Percentiles rank a stretch among this genome's conserved stretches.
These are phyloP conservation scores for Scedosporium apiospermum DNA, from an alignment of 2,329 filamentous ascomycete genomes.

Conservation along the genomic window DNA sequence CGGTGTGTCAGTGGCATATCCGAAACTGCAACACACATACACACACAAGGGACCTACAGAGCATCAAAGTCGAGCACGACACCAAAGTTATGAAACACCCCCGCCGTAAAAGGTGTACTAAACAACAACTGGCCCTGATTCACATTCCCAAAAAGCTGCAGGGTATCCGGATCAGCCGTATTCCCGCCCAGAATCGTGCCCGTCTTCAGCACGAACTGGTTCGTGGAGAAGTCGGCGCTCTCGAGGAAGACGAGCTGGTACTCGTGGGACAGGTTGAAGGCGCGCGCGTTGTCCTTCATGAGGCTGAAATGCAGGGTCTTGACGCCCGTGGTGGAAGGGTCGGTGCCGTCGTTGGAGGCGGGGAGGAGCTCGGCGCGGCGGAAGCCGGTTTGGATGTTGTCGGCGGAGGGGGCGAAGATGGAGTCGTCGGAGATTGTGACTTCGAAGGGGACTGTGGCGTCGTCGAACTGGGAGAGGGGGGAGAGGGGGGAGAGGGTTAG, in stretches of 20 bases:
- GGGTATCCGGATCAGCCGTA: slow-evolving; percentile 24
- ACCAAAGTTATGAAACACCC: slow-evolving; percentile 53
- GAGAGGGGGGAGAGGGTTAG: background rate
- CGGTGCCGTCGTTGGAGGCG: slow-evolving; percentile 37
- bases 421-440: slow-evolving; percentile 48
- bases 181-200: slow-evolving; percentile 38
- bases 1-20: slow-evolving; percentile 6
- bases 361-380: slow-evolving; percentile 49
- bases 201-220: slow-evolving; percentile 46
- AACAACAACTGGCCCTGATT: slow-evolving; percentile 39
- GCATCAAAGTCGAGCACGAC: slow-evolving; percentile 45
- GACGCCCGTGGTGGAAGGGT: slow-evolving; percentile 40
- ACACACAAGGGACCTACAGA: too few relatives aligned
- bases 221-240: slow-evolving; percentile 34
- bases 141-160: slow-evolving; percentile 37
- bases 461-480: slow-evolving; percentile 37
- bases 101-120: slow-evolving; percentile 37
- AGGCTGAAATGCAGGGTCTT: slow-evolving; percentile 55
- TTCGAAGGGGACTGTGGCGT: slow-evolving; percentile 34
- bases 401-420: slow-evolving; percentile 43
- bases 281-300: slow-evolving; percentile 37
- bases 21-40: background rate
- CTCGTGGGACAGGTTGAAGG: slow-evolving; percentile 51
- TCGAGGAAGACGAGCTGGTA: slow-evolving; percentile 47
- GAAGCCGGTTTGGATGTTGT: slow-evolving; percentile 47